These are phyloP conservation scores for Solanum ossicruentum DNA, from an alignment of 257 asterid genomes.

Conservation along the genomic window DNA sequence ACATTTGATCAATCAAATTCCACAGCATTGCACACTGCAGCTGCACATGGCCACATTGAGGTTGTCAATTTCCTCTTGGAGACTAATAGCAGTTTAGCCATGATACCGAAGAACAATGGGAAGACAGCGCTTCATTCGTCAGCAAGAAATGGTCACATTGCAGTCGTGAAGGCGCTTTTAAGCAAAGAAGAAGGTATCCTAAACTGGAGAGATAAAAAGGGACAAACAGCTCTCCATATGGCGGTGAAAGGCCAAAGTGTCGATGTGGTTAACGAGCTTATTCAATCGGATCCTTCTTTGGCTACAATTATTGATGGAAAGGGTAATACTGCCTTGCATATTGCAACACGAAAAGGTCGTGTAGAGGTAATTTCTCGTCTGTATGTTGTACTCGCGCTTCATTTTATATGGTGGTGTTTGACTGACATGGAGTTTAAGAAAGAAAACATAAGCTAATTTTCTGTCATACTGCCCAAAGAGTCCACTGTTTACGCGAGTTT, in stretches of 20 bases:
- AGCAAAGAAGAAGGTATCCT: slow-evolving; percentile 46
- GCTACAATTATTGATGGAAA: slow-evolving; percentile 37
- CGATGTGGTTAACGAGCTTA: slow-evolving; percentile 40
- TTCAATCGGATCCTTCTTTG: slow-evolving; percentile 23
- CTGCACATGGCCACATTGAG: slow-evolving; percentile 61
- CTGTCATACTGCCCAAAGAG: neutral
- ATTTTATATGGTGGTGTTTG: neutral
- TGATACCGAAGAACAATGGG: slow-evolving; percentile 56
- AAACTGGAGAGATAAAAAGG: slow-evolving; percentile 59
- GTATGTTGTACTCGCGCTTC: neutral
- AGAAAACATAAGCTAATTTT: neutral
- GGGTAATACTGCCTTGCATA: slow-evolving; percentile 63
- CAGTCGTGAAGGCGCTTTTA: slow-evolving; percentile 52
- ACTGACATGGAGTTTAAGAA: neutral
- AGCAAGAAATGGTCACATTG: slow-evolving; percentile 54
- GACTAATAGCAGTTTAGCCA: slow-evolving; percentile 42
- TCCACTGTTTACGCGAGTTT: neutral
- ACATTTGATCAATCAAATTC: slow-evolving; percentile 67
- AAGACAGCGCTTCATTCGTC: slow-evolving; percentile 69
- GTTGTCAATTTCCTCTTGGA: slow-evolving; percentile 55
- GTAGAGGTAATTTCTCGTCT: slow-evolving; percentile 20
- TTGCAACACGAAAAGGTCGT: slow-evolving; percentile 61
- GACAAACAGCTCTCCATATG: slow-evolving; percentile 86
- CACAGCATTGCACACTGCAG: slow-evolving; percentile 55
- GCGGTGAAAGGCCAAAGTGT: slow-evolving; percentile 52